Evolutionary conservation across 2,329 filamentous ascomycete genomes (phyloP).

Genomic region (Stagonosporopsis vannaccii): DNA sequence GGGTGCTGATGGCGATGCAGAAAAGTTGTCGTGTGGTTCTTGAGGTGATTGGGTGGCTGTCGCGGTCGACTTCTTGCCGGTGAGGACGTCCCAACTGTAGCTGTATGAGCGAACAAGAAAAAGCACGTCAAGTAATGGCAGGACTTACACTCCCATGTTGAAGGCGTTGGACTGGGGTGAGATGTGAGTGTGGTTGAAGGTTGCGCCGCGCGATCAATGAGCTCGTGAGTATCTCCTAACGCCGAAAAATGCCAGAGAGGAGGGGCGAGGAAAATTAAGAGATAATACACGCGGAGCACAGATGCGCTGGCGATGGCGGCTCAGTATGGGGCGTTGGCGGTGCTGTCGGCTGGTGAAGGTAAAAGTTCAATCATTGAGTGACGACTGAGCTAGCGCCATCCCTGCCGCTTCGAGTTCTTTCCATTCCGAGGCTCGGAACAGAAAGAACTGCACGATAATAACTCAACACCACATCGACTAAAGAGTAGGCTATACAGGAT

Average conservation of each 20-base stretch:
- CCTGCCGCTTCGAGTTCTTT: conserved; percentile 19
- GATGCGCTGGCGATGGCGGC: conserved; percentile 42
- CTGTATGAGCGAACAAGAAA: conserved; percentile 1
- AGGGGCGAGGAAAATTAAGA: conserved; percentile 15
- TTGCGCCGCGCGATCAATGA: conserved; percentile 32
- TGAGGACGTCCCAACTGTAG: conserved; percentile 62
- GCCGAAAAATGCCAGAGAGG: conserved; percentile 28
- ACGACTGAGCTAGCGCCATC: conserved; percentile 19
- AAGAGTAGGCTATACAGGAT: conserved; percentile 13
- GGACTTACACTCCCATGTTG: conserved; percentile 48
- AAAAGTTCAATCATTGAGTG: conserved; percentile 42
- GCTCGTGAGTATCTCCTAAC: conserved; percentile 26
- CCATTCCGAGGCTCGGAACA: conserved; percentile 44
- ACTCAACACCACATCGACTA: conserved; percentile 2
- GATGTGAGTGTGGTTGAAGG: conserved; percentile 24
- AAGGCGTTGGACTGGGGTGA: conserved; percentile 22
- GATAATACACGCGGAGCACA: conserved; percentile 17
- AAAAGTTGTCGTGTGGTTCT: conserved; percentile 57
- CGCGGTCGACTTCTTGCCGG: conserved; percentile 63
- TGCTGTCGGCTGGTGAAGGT: conserved; percentile 27
- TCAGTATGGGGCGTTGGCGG: conserved; percentile 25
- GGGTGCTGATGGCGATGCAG: conserved; percentile 42
- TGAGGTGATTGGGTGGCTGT: conserved; percentile 52
- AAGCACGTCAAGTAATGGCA: neutral
- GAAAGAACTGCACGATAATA: conserved; percentile 13